phyloP scores from a whole-genome alignment of 2,329 filamentous ascomycete genomes.

The Fusarium sambucinum region DNA sequence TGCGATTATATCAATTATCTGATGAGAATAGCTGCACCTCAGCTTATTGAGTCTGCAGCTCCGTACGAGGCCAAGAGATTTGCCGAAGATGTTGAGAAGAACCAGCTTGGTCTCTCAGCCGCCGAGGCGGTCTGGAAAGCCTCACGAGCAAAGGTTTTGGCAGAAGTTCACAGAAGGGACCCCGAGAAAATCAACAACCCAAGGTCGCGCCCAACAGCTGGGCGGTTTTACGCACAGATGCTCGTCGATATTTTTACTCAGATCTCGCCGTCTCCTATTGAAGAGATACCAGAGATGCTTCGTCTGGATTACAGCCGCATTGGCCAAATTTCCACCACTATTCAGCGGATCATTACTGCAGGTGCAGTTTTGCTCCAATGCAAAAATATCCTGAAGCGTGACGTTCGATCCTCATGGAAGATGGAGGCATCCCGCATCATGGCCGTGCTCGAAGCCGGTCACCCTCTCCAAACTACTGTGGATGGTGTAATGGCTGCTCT shows the following conservation, averaged over 20 bases:
- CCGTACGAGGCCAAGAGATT: constrained; percentile 82
- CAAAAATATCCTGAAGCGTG: constrained; percentile 85
- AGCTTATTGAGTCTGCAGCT: constrained; percentile 76
- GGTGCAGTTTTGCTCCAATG: constrained; percentile 82
- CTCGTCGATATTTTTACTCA: constrained; percentile 81
- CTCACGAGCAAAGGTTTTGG: constrained; percentile 72
- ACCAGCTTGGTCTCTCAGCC: constrained; percentile 65
- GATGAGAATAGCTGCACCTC: constrained; percentile 76
- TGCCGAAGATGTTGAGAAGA: constrained; percentile 70
- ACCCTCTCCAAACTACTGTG: constrained; percentile 65
- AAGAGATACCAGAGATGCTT: constrained; percentile 78
- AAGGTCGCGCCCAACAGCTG: constrained; percentile 71
- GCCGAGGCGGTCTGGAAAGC: constrained; percentile 76
- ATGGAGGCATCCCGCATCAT: constrained; percentile 78
- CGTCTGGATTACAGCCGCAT: constrained; percentile 76
- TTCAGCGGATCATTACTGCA: constrained; percentile 74
- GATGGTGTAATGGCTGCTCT: constrained; percentile 73
- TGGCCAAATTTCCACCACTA: constrained; percentile 53
- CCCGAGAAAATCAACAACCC: constrained; percentile 74
- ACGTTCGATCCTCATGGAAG: constrained; percentile 83
- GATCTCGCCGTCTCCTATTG: constrained; percentile 65
- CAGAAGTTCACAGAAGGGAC: constrained; percentile 76
- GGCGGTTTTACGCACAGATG: constrained; percentile 81
- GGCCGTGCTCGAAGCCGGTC: constrained; percentile 71
- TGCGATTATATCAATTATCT: constrained; percentile 88